A percentile compares a stretch with the other conserved stretches of the same genome.
Evolutionary conservation across 1,284 basidiomycete genomes (phyloP).

Genomic region (Rhodotorula mucilaginosa): DNA sequence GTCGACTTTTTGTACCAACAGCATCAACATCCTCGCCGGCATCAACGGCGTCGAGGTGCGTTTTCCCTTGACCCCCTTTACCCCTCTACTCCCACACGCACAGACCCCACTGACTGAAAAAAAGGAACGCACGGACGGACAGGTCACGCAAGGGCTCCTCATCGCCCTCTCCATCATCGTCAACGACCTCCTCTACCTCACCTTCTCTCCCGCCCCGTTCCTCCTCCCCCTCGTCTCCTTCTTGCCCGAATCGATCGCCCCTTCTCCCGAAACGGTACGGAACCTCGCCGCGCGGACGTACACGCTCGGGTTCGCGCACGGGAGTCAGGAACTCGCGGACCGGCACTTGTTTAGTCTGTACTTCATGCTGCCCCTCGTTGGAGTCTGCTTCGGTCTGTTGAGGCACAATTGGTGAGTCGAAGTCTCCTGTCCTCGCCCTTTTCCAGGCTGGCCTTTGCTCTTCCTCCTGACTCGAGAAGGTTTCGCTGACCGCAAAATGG

Average conservation of each 20-base stretch:
- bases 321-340: slow-evolving; percentile 68
- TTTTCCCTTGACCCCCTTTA: neutral
- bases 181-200: slow-evolving; percentile 90
- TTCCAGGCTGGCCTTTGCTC: neutral
- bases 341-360: slow-evolving; percentile 92
- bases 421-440: neutral
- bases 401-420: slow-evolving; percentile 80
- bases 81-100: too few relatives aligned
- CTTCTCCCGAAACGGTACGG: neutral
- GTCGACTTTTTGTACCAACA: slow-evolving; percentile 95
- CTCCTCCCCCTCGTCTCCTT: slow-evolving; percentile 1
- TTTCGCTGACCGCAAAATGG: neutral
- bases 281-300: slow-evolving; percentile 3
- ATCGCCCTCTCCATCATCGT: slow-evolving; percentile 85
- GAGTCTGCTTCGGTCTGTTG: slow-evolving; percentile 81
- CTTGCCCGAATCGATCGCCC: neutral
- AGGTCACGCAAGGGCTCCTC: slow-evolving; percentile 81
- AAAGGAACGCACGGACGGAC: too few relatives aligned
- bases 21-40: slow-evolving; percentile 97
- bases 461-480: neutral
- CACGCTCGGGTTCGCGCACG: slow-evolving; percentile 34
- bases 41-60: slow-evolving; percentile 86
- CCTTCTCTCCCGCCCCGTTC: slow-evolving; percentile 48
- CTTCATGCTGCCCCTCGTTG: slow-evolving; percentile 91
- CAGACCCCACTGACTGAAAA: too few relatives aligned